Evolutionary conservation across 2,329 filamentous ascomycete species (phyloP), one percentile per base, ranked within the genome.

Genomic region (Alternaria novae-zelandiae): DNA sequence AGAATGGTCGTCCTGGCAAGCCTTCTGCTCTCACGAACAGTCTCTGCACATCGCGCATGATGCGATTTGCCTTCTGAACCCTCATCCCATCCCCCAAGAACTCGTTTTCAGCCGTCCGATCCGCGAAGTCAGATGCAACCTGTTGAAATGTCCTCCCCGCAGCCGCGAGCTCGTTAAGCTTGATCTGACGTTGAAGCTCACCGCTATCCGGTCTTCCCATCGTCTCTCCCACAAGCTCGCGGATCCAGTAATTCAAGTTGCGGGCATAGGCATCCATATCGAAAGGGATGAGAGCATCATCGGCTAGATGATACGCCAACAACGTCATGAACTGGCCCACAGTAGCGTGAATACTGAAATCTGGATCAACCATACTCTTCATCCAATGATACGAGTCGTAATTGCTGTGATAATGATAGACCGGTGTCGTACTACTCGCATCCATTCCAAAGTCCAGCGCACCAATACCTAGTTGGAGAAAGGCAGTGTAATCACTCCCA

Each of bases 381-480:
- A 86, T 86, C 85, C 85, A 87, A 56, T 82, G 80, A 62, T 84
- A 85, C 26, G 78, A 74, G 64, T 85, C 74, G 72, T 85, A 85
- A 68, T 77, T 79, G 26, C 79, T 81, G 65, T 85, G 83, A 66
- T 85, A 85, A 36, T 80, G 83, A 62, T 84, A 85, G 7, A 85
- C 71, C 0, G 83, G 79, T 20, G 79, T 76, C 0, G 67, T 68
- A 4, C 70, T 60, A 2, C 71, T 69, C 6, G 57, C 64, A 21
- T 68, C 70, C 44, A 76, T 70, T 28, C 79, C 80, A 46, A 82
- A 69, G 54, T 83, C 78, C 26, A 82, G 45, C 9, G 68, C 58
- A 30, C 64, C 69, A 23, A 83, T 82, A 6, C 83, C 83, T 17
- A 78, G 78, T 67, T 84, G 82, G 6, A 84, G 68, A 66, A 84